phyloP scores from a whole-genome alignment of 179 eudicot genomes.

The Spergularia azorica region DNA sequence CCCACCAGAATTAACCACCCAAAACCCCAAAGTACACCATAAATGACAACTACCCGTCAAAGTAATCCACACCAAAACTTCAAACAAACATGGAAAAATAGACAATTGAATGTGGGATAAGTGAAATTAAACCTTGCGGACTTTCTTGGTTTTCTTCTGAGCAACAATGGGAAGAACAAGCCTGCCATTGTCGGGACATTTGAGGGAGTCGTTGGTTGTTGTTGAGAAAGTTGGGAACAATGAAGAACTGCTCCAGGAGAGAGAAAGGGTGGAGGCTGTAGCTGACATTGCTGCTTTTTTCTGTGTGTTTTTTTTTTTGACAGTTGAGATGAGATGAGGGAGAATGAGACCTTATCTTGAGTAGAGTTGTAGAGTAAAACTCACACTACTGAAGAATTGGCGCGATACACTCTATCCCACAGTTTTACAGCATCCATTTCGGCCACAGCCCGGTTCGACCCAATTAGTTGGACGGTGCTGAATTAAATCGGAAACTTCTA shows the following conservation, averaged over 20 bases:
- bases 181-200: constrained; percentile 27
- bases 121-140: constrained; percentile 54
- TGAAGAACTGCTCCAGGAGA: constrained; percentile 63
- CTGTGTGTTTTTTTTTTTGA: neutral
- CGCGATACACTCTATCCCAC: neutral
- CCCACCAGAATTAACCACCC: neutral
- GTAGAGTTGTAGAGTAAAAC: neutral
- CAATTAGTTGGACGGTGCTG: no score
- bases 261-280: constrained; percentile 41
- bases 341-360: constrained; percentile 10
- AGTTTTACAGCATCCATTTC: no score
- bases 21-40: neutral
- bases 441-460: no score
- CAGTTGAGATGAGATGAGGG: neutral
- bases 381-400: neutral
- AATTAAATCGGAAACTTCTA: no score
- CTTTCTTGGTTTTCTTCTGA: constrained; percentile 80
- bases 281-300: constrained; percentile 33
- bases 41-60: neutral
- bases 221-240: constrained; percentile 41
- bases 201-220: constrained; percentile 27
- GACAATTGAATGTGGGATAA: neutral
- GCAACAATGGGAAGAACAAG: constrained; percentile 50
- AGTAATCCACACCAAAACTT: neutral
- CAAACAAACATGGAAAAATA: neutral